A percentile compares a stretch with the other conserved stretches of the same genome.
These are phyloP conservation scores for Fusarium pininemorale DNA, from an alignment of 2,329 filamentous ascomycete genomes.

Conservation along the genomic window DNA sequence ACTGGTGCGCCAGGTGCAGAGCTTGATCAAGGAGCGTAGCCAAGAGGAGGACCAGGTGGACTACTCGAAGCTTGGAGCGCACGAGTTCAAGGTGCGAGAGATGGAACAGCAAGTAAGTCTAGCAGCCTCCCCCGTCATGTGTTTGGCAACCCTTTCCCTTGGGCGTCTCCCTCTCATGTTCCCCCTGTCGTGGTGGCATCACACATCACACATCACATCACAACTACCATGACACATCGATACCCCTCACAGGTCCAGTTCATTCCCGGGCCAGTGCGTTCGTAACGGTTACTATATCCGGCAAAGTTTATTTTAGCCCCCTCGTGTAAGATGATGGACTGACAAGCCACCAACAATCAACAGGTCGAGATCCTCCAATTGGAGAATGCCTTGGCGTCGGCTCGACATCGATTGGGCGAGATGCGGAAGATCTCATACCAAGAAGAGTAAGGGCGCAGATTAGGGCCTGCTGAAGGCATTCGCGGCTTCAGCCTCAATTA, in stretches of 20 bases:
- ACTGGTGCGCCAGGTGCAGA: slow-evolving; percentile 92
- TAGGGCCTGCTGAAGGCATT: slow-evolving; percentile 4
- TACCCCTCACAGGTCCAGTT: not conserved
- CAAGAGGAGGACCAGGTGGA: slow-evolving; percentile 85
- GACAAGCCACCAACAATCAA: slow-evolving; percentile 51
- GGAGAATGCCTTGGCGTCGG: slow-evolving; percentile 83
- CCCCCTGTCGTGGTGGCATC: not conserved
- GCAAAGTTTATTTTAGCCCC: slow-evolving; percentile 11
- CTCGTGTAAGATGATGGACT: slow-evolving; percentile 16
- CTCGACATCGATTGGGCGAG: slow-evolving; percentile 86
- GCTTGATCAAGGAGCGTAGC: slow-evolving; percentile 88
- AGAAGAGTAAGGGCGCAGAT: slow-evolving; percentile 64
- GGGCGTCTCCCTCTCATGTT: not conserved
- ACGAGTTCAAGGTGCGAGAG: slow-evolving; percentile 98
- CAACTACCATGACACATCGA: not conserved
- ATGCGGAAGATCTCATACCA: slow-evolving; percentile 98
- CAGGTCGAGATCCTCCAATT: slow-evolving; percentile 97
- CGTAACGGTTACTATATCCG: slow-evolving; percentile 36
- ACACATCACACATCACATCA: not conserved
- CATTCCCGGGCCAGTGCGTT: slow-evolving; percentile 18
- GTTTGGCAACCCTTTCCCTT: slow-evolving; percentile 12
- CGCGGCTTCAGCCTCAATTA: slow-evolving; percentile 3
- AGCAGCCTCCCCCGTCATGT: slow-evolving; percentile 10
- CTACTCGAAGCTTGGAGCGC: slow-evolving; percentile 85
- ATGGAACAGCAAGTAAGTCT: slow-evolving; percentile 96